Conservation (phyloP, 139 green algal genomes). For the Trebouxia sp. region DNA sequence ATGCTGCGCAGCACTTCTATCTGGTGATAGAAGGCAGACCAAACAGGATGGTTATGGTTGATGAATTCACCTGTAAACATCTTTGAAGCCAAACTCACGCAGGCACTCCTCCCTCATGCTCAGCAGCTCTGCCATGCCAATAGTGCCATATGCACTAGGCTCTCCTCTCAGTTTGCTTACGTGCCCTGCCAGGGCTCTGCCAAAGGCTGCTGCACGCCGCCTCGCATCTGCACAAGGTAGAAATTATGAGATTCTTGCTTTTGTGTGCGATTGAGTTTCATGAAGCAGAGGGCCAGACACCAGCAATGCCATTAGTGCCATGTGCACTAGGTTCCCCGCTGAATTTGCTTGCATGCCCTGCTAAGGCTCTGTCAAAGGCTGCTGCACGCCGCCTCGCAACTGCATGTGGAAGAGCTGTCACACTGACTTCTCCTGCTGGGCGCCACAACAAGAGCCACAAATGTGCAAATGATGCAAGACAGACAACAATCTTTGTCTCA, state of each 20-base stretch:
- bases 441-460: too few species aligned
- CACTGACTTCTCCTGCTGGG: too few species aligned
- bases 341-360: conserved; percentile 77
- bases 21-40: not conserved
- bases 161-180: conserved; percentile 68
- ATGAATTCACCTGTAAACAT: conserved; percentile 82
- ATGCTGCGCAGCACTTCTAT: conserved; percentile 94
- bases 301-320: conserved; percentile 83
- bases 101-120: conserved; percentile 98
- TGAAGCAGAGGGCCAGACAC: too few species aligned
- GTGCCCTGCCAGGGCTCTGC: conserved; percentile 75
- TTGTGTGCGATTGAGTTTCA: too few species aligned
- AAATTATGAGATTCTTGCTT: too few species aligned
- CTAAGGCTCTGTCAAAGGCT: conserved; percentile 79
- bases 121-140: conserved; percentile 91
- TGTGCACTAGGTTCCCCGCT: conserved; percentile 66
- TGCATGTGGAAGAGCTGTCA: too few species aligned
- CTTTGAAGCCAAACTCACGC: conserved; percentile 93
- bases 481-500: too few species aligned
- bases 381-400: conserved; percentile 66
- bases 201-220: conserved; percentile 81
- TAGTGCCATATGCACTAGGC: conserved; percentile 76
- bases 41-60: not conserved
- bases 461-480: too few species aligned
- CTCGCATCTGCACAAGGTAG: conserved; percentile 40